These are phyloP conservation scores for Rosa rugosa DNA, from an alignment of 306 rosid genomes.

Conservation along the genomic window DNA sequence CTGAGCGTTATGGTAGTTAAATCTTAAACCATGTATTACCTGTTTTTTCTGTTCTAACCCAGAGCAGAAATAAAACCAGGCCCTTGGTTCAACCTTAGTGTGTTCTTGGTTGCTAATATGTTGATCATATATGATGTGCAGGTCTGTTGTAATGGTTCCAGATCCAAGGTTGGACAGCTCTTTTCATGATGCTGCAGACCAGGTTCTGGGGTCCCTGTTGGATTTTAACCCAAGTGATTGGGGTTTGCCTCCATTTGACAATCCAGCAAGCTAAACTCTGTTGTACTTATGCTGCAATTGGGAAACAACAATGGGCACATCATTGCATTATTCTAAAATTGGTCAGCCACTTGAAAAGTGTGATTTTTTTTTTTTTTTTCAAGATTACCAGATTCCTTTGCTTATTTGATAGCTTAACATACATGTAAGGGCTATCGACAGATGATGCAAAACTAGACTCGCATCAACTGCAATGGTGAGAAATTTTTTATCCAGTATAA, in stretches of 20 bases:
- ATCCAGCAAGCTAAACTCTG: slow-evolving; percentile 37
- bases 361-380: not conserved
- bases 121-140: slow-evolving; percentile 30
- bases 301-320: not conserved
- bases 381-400: not conserved
- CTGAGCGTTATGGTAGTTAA: not conserved
- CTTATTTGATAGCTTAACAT: not conserved
- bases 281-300: slow-evolving; percentile 5
- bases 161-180: slow-evolving; percentile 86
- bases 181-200: slow-evolving; percentile 61
- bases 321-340: not conserved
- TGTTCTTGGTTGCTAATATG: slow-evolving; percentile 13
- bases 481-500: not conserved
- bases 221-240: slow-evolving; percentile 82
- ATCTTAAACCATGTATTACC: too few relatives aligned
- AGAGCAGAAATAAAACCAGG: not conserved
- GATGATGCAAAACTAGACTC: not conserved
- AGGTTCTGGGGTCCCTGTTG: slow-evolving; percentile 68
- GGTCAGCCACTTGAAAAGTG: not conserved
- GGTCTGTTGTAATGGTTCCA: slow-evolving; percentile 88
- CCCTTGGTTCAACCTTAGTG: not conserved
- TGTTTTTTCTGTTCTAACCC: not conserved
- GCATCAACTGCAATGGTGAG: not conserved
- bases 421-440: not conserved
- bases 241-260: slow-evolving; percentile 88